These are phyloP conservation scores for Neonectria ditissima DNA, from an alignment of 2,329 filamentous ascomycete genomes.

Conservation along the genomic window DNA sequence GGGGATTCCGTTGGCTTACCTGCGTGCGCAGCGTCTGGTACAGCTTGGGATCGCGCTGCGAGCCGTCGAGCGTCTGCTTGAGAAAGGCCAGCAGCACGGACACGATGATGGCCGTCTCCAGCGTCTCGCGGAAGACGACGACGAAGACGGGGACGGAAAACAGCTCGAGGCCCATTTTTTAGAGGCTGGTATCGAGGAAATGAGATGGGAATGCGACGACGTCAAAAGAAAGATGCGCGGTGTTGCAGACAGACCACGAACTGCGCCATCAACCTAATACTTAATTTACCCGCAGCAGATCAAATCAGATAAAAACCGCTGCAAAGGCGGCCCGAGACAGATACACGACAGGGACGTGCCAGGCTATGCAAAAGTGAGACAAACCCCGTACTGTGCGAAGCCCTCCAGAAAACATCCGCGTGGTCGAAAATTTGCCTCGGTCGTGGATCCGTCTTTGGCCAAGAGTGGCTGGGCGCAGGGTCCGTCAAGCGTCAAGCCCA, in stretches of 20 bases:
- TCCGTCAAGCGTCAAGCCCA: background rate
- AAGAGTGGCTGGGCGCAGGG: background rate
- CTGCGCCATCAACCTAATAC: background rate
- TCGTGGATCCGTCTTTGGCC: background rate
- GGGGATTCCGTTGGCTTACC: too few species aligned
- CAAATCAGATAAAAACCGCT: background rate
- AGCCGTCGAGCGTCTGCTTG: constrained; percentile 79
- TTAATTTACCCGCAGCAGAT: background rate
- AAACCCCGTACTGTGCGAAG: background rate
- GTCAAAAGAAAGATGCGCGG: background rate
- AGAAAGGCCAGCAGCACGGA: constrained; percentile 87
- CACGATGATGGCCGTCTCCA: constrained; percentile 87
- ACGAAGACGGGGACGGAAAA: constrained; percentile 89
- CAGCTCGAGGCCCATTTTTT: constrained; percentile 71
- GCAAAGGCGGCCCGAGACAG: too few species aligned
- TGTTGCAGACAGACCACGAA: too few species aligned
- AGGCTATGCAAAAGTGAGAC: too few species aligned
- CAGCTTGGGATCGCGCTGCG: constrained; percentile 68
- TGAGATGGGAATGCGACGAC: background rate
- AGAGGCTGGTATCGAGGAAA: background rate
- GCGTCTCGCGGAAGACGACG: constrained; percentile 87
- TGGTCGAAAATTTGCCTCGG: background rate
- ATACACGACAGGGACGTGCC: too few species aligned
- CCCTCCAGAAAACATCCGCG: background rate
- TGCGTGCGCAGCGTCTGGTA: constrained; percentile 78